Conservation (phyloP, 805 yeast genomes). For the Yarrowia keelungensis region DNA sequence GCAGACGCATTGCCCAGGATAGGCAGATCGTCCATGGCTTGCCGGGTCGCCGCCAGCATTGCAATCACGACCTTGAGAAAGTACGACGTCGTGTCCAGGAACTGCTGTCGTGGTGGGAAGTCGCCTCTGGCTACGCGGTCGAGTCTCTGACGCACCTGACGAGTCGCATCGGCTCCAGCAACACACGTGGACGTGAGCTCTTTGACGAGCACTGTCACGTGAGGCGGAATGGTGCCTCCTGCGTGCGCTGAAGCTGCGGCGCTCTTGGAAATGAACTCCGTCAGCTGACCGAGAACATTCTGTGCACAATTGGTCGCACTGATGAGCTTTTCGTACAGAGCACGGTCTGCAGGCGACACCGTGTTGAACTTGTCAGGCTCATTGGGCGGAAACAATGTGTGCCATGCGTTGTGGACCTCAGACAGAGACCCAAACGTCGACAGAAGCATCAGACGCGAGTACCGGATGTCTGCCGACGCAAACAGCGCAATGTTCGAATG, state of each 20-base stretch:
- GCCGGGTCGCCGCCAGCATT: constrained; percentile 82
- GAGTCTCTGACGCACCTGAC: constrained; percentile 64
- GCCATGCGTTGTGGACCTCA: constrained; percentile 73
- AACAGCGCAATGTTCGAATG: constrained; percentile 9
- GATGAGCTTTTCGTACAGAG: constrained; percentile 67
- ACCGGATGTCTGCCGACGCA: constrained; percentile 59
- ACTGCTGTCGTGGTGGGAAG: constrained; percentile 55
- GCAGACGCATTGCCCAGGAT: constrained; percentile 79
- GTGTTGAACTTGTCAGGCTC: constrained; percentile 32
- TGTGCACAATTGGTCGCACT: constrained; percentile 73
- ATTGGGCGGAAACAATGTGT: constrained; percentile 48
- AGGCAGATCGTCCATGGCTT: constrained; percentile 81
- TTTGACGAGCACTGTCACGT: constrained; percentile 67
- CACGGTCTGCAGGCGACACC: constrained; percentile 59
- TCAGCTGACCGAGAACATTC: constrained; percentile 77
- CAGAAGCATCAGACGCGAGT: constrained; percentile 67
- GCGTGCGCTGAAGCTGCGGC: constrained; percentile 52
- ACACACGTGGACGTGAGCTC: constrained; percentile 81
- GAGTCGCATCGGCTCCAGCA: constrained; percentile 81
- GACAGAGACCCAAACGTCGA: constrained; percentile 67
- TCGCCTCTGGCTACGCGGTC: constrained; percentile 42
- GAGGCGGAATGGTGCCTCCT: constrained; percentile 48
- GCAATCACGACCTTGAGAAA: constrained; percentile 84
- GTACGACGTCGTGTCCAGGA: constrained; percentile 86
- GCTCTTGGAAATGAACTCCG: constrained; percentile 51